phyloP scores from a whole-genome alignment of 2,329 filamentous ascomycete species.

The Colletotrichum cordylinicola region DNA sequence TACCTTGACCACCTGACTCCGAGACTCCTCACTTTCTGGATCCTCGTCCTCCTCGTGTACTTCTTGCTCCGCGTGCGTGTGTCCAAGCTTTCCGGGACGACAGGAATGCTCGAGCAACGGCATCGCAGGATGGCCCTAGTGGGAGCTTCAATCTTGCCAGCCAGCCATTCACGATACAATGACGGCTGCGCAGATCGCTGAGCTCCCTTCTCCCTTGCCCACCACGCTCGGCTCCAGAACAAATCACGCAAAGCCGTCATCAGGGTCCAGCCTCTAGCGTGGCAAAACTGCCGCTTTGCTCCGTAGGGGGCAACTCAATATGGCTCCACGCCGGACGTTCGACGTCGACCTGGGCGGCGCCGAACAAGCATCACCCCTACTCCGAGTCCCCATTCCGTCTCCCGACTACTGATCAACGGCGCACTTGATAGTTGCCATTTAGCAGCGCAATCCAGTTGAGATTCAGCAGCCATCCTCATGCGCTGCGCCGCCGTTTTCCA shows the following conservation, averaged over 20 bases:
- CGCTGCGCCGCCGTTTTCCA: not conserved
- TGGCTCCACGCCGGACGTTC: not conserved
- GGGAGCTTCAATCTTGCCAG: not conserved
- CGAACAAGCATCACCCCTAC: constrained; percentile 21
- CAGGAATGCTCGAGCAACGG: constrained; percentile 9
- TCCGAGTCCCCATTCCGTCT: not conserved
- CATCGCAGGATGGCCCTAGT: not conserved
- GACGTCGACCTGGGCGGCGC: not conserved
- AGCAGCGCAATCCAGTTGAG: not conserved
- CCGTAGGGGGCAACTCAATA: not conserved
- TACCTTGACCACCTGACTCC: not conserved
- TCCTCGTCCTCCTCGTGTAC: not conserved
- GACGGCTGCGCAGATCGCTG: not conserved
- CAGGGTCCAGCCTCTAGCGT: not conserved
- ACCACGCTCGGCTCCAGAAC: not conserved
- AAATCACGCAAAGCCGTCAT: not conserved
- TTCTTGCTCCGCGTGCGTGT: not conserved
- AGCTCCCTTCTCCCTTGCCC: constrained; percentile 4
- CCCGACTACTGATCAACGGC: not conserved
- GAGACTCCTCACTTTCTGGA: not conserved
- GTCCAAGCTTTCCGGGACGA: not conserved
- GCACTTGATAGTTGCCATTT: not conserved
- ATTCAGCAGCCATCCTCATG: not conserved
- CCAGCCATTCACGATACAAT: not conserved
- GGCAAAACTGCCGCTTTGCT: not conserved